A percentile compares a stretch with the other conserved stretches of the same genome.
Evolutionary conservation across 2,329 filamentous ascomycete genomes (phyloP).

Genomic region (Penicillium psychrosexuale): DNA sequence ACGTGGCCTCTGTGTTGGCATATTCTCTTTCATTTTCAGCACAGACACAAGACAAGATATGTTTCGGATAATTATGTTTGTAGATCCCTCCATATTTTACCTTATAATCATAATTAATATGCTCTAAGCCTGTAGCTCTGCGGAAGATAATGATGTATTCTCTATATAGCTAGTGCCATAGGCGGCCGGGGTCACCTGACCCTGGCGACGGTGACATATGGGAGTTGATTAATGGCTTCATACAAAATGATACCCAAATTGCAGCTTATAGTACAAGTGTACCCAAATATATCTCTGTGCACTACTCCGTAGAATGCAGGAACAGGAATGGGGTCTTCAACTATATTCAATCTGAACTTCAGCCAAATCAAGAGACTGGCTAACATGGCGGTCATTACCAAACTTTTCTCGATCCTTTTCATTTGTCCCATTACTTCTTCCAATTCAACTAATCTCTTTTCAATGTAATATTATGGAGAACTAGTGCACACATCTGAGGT

Average conservation of each 20-base stretch:
- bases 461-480: background rate
- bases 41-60: background rate
- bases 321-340: background rate
- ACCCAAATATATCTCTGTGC: background rate
- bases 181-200: too few relatives aligned
- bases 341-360: background rate
- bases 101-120: background rate
- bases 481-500: too few relatives aligned
- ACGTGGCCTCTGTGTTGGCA: background rate
- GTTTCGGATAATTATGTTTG: background rate
- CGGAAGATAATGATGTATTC: too few relatives aligned
- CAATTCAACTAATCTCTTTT: background rate
- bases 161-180: too few relatives aligned
- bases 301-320: too few relatives aligned
- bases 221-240: background rate
- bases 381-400: background rate
- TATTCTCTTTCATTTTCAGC: background rate
- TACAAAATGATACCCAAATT: background rate
- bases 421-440: background rate
- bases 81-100: too few relatives aligned
- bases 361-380: background rate
- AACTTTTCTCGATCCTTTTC: background rate
- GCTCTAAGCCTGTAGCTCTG: too few relatives aligned
- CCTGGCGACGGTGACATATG: too few relatives aligned
- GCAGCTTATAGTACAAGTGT: background rate